Conservation (phyloP, 1,139 yeast species). For the Geotrichum phurueaensis region DNA sequence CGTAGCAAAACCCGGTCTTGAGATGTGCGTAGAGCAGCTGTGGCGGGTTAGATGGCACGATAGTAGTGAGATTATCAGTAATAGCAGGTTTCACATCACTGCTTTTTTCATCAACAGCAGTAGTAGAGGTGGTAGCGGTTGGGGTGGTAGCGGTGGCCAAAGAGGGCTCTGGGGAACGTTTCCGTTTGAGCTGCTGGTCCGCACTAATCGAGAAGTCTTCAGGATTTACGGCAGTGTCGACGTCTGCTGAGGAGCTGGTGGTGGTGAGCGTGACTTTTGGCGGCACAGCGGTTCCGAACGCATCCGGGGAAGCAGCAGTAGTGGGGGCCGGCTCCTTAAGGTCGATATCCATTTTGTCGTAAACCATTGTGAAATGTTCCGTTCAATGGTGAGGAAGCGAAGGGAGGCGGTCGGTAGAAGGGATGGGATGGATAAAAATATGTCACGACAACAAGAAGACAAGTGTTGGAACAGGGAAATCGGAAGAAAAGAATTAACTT, state of each 20-base stretch:
- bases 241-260: background rate
- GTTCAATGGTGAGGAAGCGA: background rate
- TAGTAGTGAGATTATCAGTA: background rate
- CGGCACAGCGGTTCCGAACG: background rate
- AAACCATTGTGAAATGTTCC: background rate
- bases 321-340: background rate
- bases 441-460: background rate
- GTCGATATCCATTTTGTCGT: background rate
- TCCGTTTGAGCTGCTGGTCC: constrained; percentile 1
- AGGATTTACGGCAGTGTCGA: background rate
- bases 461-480: background rate
- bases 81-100: background rate
- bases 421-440: background rate
- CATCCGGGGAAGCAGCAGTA: background rate
- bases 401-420: background rate
- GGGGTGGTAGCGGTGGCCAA: background rate
- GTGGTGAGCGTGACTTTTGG: background rate
- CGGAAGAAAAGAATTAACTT: background rate
- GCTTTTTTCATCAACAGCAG: background rate
- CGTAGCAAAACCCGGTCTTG: constrained; percentile 92
- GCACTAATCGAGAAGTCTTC: background rate
- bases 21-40: constrained; percentile 60
- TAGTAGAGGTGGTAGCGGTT: background rate
- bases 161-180: background rate
- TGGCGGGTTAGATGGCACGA: constrained; percentile 34